Percentiles rank a stretch among this genome's conserved stretches.
phyloP scores from a whole-genome alignment of 2,329 filamentous ascomycete genomes.

The Cladophialophora carrionii region DNA sequence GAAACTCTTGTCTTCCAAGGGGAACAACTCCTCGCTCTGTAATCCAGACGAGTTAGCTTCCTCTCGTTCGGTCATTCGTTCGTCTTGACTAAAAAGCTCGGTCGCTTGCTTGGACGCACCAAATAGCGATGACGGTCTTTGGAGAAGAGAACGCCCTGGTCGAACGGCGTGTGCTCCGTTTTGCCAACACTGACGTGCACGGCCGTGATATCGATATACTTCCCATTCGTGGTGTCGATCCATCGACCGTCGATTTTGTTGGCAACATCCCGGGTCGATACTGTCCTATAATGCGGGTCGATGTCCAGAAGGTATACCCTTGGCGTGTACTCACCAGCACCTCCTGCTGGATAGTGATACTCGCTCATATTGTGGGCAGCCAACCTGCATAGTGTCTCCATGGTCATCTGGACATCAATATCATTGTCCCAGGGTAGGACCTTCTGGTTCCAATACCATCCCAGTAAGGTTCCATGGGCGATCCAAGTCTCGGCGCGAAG shows the following conservation, averaged over 20 bases:
- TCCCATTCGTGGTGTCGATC: conserved; percentile 31
- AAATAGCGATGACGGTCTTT: conserved; percentile 23
- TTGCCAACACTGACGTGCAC: conserved; percentile 18
- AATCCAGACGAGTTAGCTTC: neutral
- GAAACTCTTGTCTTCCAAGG: conserved; percentile 10
- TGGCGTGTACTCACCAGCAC: conserved; percentile 6
- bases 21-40: conserved; percentile 19
- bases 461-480: conserved; percentile 26
- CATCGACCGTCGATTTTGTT: conserved; percentile 33
- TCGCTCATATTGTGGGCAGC: conserved; percentile 24
- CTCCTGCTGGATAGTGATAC: conserved; percentile 9
- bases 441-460: conserved; percentile 31
- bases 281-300: conserved; percentile 25
- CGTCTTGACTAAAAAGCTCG: neutral
- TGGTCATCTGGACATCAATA: conserved; percentile 29
- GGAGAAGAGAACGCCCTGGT: conserved; percentile 18
- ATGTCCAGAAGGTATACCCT: conserved; percentile 28
- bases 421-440: conserved; percentile 32
- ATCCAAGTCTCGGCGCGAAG: conserved; percentile 29
- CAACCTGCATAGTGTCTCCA: conserved; percentile 8
- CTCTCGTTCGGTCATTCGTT: too few relatives aligned
- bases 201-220: conserved; percentile 30
- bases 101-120: conserved; percentile 1
- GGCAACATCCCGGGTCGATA: conserved; percentile 21
- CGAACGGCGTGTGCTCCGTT: neutral